These are phyloP conservation scores for Penicillium sp. DNA, from an alignment of 2,329 filamentous ascomycete species.

Conservation along the genomic window DNA sequence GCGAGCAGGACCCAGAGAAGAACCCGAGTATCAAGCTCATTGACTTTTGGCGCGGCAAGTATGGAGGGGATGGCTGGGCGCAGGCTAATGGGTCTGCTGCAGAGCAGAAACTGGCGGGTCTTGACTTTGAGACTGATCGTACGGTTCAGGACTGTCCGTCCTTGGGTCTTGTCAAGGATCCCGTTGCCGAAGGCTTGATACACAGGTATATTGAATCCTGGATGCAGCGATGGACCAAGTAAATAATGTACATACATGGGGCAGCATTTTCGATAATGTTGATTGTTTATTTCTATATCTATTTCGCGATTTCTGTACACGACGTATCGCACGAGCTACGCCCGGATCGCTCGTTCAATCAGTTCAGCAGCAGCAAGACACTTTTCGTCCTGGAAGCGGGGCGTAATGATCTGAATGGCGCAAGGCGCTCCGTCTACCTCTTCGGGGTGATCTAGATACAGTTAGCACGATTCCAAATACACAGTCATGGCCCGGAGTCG, in stretches of 20 bases:
- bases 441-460: conserved; percentile 43
- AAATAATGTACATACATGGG: background rate
- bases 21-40: conserved; percentile 58
- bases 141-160: conserved; percentile 22
- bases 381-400: conserved; percentile 53
- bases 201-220: conserved; percentile 22
- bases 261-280: background rate
- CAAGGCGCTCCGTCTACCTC: conserved; percentile 48
- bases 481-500: background rate
- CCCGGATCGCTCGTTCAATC: conserved; percentile 31
- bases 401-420: conserved; percentile 51
- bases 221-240: conserved; percentile 21
- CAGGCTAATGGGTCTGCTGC: background rate
- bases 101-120: background rate
- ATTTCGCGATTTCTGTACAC: background rate
- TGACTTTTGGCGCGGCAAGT: conserved; percentile 57
- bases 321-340: background rate
- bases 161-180: conserved; percentile 17
- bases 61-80: conserved; percentile 29
- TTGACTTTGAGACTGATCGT: conserved; percentile 18
- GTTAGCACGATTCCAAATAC: background rate
- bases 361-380: conserved; percentile 37
- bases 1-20: conserved; percentile 50
- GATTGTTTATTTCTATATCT: background rate
- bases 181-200: conserved; percentile 18